These are phyloP conservation scores for Candida dubliniensis DNA, from an alignment of 1,139 yeast genomes.

Conservation along the genomic window DNA sequence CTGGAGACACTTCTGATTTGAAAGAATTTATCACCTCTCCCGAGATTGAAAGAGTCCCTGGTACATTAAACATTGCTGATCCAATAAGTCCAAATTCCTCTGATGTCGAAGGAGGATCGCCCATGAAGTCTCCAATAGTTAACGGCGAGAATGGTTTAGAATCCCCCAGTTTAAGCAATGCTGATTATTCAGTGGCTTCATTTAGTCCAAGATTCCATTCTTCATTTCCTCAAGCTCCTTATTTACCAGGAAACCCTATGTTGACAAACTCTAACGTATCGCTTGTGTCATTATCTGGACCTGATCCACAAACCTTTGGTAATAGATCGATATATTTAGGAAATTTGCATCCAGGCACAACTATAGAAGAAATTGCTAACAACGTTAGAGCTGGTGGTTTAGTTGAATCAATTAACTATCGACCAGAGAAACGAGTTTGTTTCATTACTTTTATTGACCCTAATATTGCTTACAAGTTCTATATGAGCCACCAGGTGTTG, in stretches of 20 bases:
- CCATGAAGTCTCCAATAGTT: constrained; percentile 10
- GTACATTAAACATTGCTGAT: constrained; percentile 11
- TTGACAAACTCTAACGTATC: constrained; percentile 8
- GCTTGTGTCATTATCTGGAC: constrained; percentile 9
- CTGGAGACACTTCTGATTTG: constrained; percentile 13
- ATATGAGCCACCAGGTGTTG: constrained; percentile 43
- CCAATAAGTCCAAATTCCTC: constrained; percentile 17
- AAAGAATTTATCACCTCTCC: constrained; percentile 13
- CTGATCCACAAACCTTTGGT: constrained; percentile 32
- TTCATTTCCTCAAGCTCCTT: constrained; percentile 6
- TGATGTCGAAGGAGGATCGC: constrained; percentile 10
- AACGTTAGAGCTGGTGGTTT: constrained; percentile 51
- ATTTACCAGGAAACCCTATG: constrained; percentile 3
- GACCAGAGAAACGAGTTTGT: constrained; percentile 41
- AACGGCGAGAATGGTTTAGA: constrained; percentile 1
- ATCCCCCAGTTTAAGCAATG: constrained; percentile 5
- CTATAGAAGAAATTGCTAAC: constrained; percentile 51
- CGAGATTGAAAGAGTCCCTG: constrained; percentile 3
- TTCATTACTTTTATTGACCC: constrained; percentile 49
- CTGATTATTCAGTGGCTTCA: constrained; percentile 11
- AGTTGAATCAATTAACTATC: constrained; percentile 40
- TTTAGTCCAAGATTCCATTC: constrained; percentile 7
- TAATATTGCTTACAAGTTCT: constrained; percentile 42
- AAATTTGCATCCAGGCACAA: constrained; percentile 44
- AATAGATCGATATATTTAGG: constrained; percentile 48